Conservation (phyloP, 495 filamentous ascomycete species). For the Mycothermus thermophilus region DNA sequence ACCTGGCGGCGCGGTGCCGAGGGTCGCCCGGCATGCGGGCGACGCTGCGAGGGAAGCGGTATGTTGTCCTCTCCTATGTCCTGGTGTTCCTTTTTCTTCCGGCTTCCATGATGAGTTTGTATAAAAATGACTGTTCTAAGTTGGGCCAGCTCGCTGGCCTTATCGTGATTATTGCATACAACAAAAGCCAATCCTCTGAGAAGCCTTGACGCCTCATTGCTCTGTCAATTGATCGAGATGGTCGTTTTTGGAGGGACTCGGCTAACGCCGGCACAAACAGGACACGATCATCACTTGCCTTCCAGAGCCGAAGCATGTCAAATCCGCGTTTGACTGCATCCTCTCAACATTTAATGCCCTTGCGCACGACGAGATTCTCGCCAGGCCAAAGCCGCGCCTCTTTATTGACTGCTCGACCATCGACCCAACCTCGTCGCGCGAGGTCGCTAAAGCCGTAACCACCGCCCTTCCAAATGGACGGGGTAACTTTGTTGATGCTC, state of each 20-base stretch:
- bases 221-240: no score
- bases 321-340: slow-evolving; percentile 54
- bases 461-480: slow-evolving; percentile 32
- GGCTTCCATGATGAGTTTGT: slow-evolving; percentile 40
- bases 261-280: slow-evolving; percentile 41
- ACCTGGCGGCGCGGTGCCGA: slow-evolving; percentile 36
- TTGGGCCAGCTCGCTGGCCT: slow-evolving; percentile 26
- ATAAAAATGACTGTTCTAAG: slow-evolving; percentile 40
- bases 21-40: slow-evolving; percentile 42
- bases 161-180: slow-evolving; percentile 35
- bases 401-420: slow-evolving; percentile 83
- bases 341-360: slow-evolving; percentile 21
- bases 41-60: slow-evolving; percentile 63
- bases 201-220: no score
- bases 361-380: slow-evolving; percentile 22
- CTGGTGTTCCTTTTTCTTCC: background rate
- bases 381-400: slow-evolving; percentile 33
- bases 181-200: slow-evolving; percentile 24
- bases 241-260: slow-evolving; percentile 1
- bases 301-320: slow-evolving; percentile 68
- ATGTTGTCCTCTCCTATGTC: slow-evolving; percentile 25
- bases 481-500: slow-evolving; percentile 61
- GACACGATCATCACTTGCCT: slow-evolving; percentile 67
- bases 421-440: slow-evolving; percentile 60
- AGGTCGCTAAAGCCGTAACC: slow-evolving; percentile 49